Conservation (phyloP, 768 basidiomycete genomes). For the Kwoniella pini region DNA sequence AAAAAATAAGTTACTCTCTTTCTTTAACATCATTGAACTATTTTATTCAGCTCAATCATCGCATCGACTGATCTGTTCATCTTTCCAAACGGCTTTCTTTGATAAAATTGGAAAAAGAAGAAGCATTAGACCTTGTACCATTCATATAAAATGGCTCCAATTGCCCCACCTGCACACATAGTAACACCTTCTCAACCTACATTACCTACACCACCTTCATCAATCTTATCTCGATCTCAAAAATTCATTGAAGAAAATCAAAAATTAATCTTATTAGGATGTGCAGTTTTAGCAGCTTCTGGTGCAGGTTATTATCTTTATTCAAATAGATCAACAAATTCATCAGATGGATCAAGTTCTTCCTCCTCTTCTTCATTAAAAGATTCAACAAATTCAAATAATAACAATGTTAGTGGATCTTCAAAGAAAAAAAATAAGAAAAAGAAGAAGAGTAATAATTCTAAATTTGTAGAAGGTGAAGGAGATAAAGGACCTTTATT, state of each 20-base stretch:
- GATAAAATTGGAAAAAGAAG: background rate
- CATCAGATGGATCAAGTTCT: constrained; percentile 35
- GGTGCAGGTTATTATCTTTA: constrained; percentile 71
- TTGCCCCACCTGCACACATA: constrained; percentile 19
- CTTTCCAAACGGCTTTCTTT: background rate
- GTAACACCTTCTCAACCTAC: constrained; percentile 5
- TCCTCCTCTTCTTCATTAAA: constrained; percentile 42
- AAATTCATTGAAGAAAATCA: constrained; percentile 65
- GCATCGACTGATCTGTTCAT: background rate
- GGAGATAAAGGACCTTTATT: constrained; percentile 69
- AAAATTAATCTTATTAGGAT: constrained; percentile 71
- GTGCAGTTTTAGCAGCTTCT: constrained; percentile 67
- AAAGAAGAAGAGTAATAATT: constrained; percentile 59
- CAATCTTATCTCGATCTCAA: constrained; percentile 39
- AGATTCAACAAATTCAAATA: constrained; percentile 57
- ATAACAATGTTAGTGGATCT: too few relatives aligned
- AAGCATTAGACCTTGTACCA: background rate
- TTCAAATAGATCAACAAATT: constrained; percentile 24
- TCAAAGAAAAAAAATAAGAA: constrained; percentile 61
- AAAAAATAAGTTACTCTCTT: background rate
- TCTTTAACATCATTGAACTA: too few relatives aligned
- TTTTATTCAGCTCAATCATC: too few relatives aligned
- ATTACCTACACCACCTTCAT: background rate
- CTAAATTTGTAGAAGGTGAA: constrained; percentile 42
- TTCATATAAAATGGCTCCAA: constrained; percentile 19